Base-by-base conservation (phyloP, 768 basidiomycete species). In the Chalciporus pseudorubinellus region DNA sequence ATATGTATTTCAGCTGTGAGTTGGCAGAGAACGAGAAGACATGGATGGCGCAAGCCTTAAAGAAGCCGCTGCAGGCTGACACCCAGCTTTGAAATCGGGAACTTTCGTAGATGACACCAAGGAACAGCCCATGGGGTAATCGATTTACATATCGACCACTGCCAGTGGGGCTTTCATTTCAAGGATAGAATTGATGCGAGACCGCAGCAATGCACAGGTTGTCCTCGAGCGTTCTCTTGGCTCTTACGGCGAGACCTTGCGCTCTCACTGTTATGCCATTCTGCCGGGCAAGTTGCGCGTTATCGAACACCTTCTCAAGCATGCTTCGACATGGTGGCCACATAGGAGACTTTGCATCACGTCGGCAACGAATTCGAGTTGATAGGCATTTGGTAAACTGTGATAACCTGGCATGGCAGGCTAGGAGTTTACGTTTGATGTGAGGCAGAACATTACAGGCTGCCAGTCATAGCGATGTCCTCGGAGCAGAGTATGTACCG, bases 381-480 rank as follows among this genome's bases (percentile, higher is more conserved):
- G 31, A 28, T 28, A 33, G 31, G 13, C 31, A 13, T 33, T 33
- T 33, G 31, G 31, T 33, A 41, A 24, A 39, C n/a, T 39, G 38
- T 24, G 40, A 24, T 7, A 8, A 24, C 13, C 43, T 10, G 43
- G 11, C 19, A 29, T 19, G 29, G 6, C 36, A 28, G 36, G 46
- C 52, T 20, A 48, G 0, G 3, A 42, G 34, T 29, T 55, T 56
- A 56, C 55, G 55, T 56, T 48, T 33, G 44, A 46, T 33, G 52
- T 9, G 26, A 21, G 34, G 28, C 42, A 39, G 34, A 36, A 6
- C 16, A 36, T 56, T 21, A 6, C 7, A 31, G 12, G 4, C 29
- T 46, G 44, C n/a, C 14, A 46, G n/a, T 11, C 18, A 31, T 19
- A 10, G 28, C 29, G 31, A 29, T 39, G 18, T 29, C 46, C 28